phyloP scores from a whole-genome alignment of 2,329 filamentous ascomycete genomes.

The Fusarium euwallaceae region DNA sequence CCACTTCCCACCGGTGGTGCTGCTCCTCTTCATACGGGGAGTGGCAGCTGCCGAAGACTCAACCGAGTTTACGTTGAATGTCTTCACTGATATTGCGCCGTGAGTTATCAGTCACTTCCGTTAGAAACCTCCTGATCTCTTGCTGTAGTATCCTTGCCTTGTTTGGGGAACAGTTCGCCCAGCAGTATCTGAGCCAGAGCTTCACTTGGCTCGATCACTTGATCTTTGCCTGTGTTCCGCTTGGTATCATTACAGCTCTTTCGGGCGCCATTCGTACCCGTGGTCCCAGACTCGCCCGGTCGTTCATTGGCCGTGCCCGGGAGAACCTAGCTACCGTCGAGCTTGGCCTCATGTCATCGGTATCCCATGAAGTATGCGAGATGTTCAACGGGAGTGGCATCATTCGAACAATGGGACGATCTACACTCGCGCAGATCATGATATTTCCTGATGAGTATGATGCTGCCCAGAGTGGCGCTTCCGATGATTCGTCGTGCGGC shows the following conservation, averaged over 20 bases:
- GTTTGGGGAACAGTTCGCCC: slow-evolving; percentile 10
- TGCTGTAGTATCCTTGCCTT: slow-evolving; percentile 4
- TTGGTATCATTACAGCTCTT: slow-evolving; percentile 47
- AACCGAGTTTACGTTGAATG: not conserved
- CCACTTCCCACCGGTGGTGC: not conserved
- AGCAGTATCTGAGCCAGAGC: slow-evolving; percentile 12
- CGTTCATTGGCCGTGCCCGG: slow-evolving; percentile 47
- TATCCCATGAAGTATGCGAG: slow-evolving; percentile 48
- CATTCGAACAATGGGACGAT: not conserved
- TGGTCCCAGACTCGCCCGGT: slow-evolving; percentile 23
- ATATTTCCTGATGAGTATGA: slow-evolving; percentile 1
- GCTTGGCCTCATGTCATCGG: slow-evolving; percentile 48
- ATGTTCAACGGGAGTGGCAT: slow-evolving; percentile 38
- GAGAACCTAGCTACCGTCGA: slow-evolving; percentile 42
- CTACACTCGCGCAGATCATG: not conserved
- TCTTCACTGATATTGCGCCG: not conserved
- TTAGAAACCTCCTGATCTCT: not conserved
- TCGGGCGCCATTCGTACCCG: slow-evolving; percentile 44
- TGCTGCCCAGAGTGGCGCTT: not conserved
- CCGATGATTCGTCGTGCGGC: not conserved
- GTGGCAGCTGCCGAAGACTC: not conserved
- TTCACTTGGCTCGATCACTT: slow-evolving; percentile 6
- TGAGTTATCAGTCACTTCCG: not conserved
- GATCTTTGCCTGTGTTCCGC: slow-evolving; percentile 34
- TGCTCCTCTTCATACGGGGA: not conserved